A percentile compares a stretch with the other conserved stretches of the same genome.
Conservation (phyloP, 805 yeast genomes). For the Starmera amethionina region DNA sequence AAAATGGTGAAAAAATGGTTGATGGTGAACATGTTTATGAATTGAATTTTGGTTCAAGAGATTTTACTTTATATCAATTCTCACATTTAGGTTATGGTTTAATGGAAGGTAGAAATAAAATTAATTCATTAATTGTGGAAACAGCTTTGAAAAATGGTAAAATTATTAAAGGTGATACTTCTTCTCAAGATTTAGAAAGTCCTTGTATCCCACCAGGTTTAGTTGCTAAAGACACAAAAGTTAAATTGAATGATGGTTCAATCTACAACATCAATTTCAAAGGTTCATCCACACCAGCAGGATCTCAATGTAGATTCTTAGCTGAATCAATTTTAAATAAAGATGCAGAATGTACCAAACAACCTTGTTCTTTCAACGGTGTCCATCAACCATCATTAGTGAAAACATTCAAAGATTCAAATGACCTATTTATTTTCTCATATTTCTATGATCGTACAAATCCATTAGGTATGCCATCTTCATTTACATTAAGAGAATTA, state of each 20-base stretch:
- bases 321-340: constrained; percentile 81
- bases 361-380: constrained; percentile 95
- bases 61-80: constrained; percentile 79
- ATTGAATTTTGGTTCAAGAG: constrained; percentile 70
- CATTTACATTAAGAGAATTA: constrained; percentile 81
- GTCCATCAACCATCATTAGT: constrained; percentile 91
- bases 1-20: constrained; percentile 47
- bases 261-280: constrained; percentile 47
- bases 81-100: constrained; percentile 95
- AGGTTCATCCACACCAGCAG: constrained; percentile 55
- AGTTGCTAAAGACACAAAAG: constrained; percentile 47
- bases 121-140: constrained; percentile 57
- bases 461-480: constrained; percentile 90
- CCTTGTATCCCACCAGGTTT: constrained; percentile 88
- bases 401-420: constrained; percentile 57
- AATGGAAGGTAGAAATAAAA: constrained; percentile 84
- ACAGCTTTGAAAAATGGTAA: constrained; percentile 32
- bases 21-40: constrained; percentile 86
- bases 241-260: constrained; percentile 40
- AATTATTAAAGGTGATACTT: constrained; percentile 29
- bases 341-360: constrained; percentile 60
- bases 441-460: constrained; percentile 91
- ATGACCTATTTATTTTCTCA: constrained; percentile 85
- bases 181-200: constrained; percentile 42
- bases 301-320: constrained; percentile 77